Conservation (phyloP, 345 rosid species). For the Ricinus communis region DNA sequence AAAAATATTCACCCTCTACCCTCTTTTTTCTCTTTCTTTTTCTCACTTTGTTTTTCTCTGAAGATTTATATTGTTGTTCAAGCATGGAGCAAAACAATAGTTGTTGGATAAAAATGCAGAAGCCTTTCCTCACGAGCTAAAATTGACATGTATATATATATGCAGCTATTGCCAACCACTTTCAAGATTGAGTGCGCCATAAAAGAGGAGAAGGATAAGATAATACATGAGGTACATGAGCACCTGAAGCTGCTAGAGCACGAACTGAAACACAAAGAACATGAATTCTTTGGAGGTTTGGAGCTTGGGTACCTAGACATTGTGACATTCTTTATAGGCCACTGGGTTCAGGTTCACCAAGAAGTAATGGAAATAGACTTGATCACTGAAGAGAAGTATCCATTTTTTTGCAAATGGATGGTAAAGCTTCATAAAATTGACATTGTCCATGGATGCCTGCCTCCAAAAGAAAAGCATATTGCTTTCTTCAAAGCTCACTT, state of each 20-base stretch:
- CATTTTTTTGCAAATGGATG: not conserved
- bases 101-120: too few species aligned
- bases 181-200: not conserved
- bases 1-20: too few species aligned
- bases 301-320: not conserved
- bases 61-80: too few species aligned
- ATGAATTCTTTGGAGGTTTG: constrained; percentile 1
- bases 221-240: not conserved
- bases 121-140: too few species aligned
- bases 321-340: not conserved
- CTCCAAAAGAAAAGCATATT: not conserved
- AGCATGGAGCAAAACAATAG: too few species aligned
- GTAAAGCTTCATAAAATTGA: not conserved
- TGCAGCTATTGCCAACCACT: not conserved
- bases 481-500: not conserved
- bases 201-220: not conserved
- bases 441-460: not conserved
- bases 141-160: not conserved
- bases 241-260: not conserved
- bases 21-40: too few species aligned
- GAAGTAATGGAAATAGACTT: not conserved
- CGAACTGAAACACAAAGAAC: not conserved
- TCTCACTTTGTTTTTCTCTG: too few species aligned
- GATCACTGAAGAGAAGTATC: not conserved
- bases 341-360: not conserved